phyloP scores from a whole-genome alignment of 768 basidiomycete genomes.

The Kwoniella heveanensis region DNA sequence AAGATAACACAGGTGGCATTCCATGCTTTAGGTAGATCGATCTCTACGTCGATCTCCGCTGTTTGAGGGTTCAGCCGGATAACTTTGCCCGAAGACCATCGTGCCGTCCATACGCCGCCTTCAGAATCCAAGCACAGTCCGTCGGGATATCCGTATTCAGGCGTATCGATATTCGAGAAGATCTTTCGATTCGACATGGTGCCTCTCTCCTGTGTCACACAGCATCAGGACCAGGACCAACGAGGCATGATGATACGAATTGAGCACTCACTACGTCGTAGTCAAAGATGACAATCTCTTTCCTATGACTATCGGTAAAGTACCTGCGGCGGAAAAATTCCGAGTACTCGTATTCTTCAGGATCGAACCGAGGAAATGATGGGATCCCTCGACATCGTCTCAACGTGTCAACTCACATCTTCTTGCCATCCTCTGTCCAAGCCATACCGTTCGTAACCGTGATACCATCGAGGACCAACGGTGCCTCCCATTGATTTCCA shows the following conservation, averaged over 20 bases:
- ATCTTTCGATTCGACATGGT: conserved; percentile 7
- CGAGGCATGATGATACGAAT: too few species aligned
- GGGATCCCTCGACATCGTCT: too few species aligned
- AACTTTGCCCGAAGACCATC: conserved; percentile 17
- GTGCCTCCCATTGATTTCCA: neutral
- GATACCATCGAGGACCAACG: conserved; percentile 10
- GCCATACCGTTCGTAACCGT: conserved; percentile 25
- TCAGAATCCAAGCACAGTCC: conserved; percentile 16
- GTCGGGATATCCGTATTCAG: conserved; percentile 9
- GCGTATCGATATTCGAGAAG: neutral
- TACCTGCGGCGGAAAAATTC: conserved; percentile 12
- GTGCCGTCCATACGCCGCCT: conserved; percentile 17
- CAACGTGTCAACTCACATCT: conserved; percentile 8
- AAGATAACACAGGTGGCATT: conserved; percentile 38
- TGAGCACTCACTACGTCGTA: conserved; percentile 13
- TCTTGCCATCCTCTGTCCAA: conserved; percentile 15
- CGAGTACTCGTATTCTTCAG: too few species aligned
- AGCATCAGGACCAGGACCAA: too few species aligned
- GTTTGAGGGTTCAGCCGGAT: neutral
- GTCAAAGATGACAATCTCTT: conserved; percentile 16
- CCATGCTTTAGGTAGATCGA: conserved; percentile 34
- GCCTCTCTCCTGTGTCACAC: conserved; percentile 9
- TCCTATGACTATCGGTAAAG: conserved; percentile 18
- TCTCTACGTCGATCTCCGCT: conserved; percentile 28
- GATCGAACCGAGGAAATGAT: too few species aligned